Percentiles rank a stretch among this genome's conserved stretches.
These are phyloP conservation scores for Bisporella sp. DNA, from an alignment of 2,329 filamentous ascomycete genomes.

Conservation along the genomic window DNA sequence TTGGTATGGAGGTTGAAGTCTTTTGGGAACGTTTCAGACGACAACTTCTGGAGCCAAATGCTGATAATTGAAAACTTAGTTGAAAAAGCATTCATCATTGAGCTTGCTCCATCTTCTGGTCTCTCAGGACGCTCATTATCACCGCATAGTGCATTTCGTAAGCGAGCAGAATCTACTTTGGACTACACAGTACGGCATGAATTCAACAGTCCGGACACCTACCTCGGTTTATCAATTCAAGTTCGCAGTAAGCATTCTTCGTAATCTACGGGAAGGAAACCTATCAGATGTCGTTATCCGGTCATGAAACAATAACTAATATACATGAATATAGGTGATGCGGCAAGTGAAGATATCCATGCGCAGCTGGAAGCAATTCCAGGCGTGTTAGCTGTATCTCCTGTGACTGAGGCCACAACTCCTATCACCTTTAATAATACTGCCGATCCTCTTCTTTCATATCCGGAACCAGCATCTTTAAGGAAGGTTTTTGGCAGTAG, in stretches of 20 bases:
- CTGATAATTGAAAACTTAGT: background rate
- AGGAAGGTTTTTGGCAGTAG: background rate
- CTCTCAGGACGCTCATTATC: background rate
- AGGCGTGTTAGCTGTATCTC: background rate
- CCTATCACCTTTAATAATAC: background rate
- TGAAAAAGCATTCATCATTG: slow-evolving; percentile 4
- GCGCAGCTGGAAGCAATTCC: background rate
- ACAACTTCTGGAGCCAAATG: too few relatives aligned
- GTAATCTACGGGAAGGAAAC: too few relatives aligned
- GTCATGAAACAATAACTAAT: too few relatives aligned
- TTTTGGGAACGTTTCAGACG: too few relatives aligned
- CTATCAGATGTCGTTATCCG: too few relatives aligned
- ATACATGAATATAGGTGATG: background rate
- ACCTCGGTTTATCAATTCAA: slow-evolving; percentile 2
- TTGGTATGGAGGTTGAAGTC: too few relatives aligned
- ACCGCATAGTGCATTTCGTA: background rate
- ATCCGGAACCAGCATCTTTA: background rate
- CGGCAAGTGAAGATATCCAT: background rate
- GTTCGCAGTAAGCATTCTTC: background rate
- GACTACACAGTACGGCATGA: slow-evolving; percentile 5
- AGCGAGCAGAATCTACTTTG: background rate
- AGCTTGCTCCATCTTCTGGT: background rate
- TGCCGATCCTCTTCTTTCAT: background rate
- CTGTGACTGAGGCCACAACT: background rate
- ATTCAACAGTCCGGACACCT: slow-evolving; percentile 1